phyloP scores from a whole-genome alignment of 352 stramenopile genomes.

The Phytophthora syringae region DNA sequence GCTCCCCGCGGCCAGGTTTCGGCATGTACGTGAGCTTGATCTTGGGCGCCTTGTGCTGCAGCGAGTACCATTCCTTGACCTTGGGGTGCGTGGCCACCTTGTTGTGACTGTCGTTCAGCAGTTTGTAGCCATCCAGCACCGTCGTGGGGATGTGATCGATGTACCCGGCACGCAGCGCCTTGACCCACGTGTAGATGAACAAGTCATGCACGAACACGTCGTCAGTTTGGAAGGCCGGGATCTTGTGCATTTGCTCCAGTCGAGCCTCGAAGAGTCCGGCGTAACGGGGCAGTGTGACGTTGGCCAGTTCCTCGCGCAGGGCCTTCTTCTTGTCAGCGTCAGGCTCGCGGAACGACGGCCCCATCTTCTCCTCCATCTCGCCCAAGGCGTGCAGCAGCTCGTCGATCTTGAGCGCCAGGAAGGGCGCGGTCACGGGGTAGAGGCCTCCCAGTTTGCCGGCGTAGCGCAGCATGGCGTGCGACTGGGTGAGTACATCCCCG shows the following conservation, averaged over 20 bases:
- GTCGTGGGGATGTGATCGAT: constrained; percentile 47
- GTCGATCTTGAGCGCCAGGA: constrained; percentile 62
- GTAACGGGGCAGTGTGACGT: constrained; percentile 35
- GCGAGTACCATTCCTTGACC: constrained; percentile 46
- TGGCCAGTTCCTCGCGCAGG: constrained; percentile 40
- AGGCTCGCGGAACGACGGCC: constrained; percentile 31
- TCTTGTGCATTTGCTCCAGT: constrained; percentile 44
- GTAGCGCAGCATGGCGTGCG: constrained; percentile 71
- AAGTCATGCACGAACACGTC: constrained; percentile 44
- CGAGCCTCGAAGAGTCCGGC: constrained; percentile 38
- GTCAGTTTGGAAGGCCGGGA: constrained; percentile 43
- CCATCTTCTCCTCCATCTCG: constrained; percentile 46
- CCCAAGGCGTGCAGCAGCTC: constrained; percentile 55
- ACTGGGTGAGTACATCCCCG: constrained; percentile 62
- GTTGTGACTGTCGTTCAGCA: constrained; percentile 35
- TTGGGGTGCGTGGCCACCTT: constrained; percentile 43
- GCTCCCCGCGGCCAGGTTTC: constrained; percentile 46
- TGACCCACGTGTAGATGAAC: constrained; percentile 43
- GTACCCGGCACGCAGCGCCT: constrained; percentile 37
- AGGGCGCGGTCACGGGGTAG: constrained; percentile 51
- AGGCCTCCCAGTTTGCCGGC: constrained; percentile 60
- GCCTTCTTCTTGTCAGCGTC: constrained; percentile 51
- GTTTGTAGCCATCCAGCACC: constrained; percentile 39
- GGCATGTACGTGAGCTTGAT: constrained; percentile 70
- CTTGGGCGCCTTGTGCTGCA: constrained; percentile 38